Percentiles rank a stretch among this genome's conserved stretches.
These are phyloP conservation scores for Globisporangium barbulae DNA, from an alignment of 352 stramenopile species.

Conservation along the genomic window DNA sequence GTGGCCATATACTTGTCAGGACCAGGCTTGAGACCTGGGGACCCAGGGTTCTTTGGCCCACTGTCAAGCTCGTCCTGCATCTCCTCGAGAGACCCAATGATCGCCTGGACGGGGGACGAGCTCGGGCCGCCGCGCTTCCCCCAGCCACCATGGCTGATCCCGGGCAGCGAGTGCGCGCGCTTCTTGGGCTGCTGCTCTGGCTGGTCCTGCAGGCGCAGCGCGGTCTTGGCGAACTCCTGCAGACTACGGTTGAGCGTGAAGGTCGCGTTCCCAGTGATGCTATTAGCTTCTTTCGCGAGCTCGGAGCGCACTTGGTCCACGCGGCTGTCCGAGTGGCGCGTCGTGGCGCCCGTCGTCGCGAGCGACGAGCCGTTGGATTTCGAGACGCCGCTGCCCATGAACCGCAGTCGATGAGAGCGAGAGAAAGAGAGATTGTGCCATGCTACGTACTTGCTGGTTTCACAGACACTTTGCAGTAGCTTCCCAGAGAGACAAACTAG, in stretches of 20 bases:
- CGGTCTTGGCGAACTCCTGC: slow-evolving; percentile 9
- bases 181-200: slow-evolving; percentile 1
- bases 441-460: not conserved
- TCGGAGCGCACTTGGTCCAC: slow-evolving; percentile 18
- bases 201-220: not conserved
- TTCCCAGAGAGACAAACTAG: not conserved
- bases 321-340: slow-evolving; percentile 32
- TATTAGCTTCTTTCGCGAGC: not conserved
- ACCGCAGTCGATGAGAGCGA: not conserved
- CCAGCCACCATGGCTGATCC: slow-evolving; percentile 6
- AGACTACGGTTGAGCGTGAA: slow-evolving; percentile 19
- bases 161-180: slow-evolving; percentile 18
- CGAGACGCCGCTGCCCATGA: slow-evolving; percentile 38
- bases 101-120: not conserved
- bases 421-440: not conserved
- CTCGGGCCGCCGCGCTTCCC: slow-evolving; percentile 1
- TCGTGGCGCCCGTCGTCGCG: not conserved
- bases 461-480: not conserved
- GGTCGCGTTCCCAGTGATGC: slow-evolving; percentile 9
- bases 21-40: not conserved
- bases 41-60: not conserved
- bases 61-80: slow-evolving; percentile 3
- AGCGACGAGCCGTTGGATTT: slow-evolving; percentile 6
- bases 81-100: slow-evolving; percentile 11
- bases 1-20: not conserved